These are phyloP conservation scores for Infundibulicybe gibba DNA, from an alignment of 768 basidiomycete species.

Conservation along the genomic window DNA sequence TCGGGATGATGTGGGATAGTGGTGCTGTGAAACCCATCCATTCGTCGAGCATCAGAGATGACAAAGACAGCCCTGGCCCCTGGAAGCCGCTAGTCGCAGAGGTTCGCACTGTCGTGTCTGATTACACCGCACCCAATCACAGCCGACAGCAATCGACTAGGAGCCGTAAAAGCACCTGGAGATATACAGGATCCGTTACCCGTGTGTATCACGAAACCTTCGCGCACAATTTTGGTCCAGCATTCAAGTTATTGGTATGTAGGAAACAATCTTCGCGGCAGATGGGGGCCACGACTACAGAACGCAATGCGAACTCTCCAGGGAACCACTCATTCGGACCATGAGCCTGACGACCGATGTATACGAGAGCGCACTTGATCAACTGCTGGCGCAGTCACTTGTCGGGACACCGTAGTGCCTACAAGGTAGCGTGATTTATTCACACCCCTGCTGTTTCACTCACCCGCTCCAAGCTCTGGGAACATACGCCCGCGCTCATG, in stretches of 20 bases:
- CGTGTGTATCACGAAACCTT: slow-evolving; percentile 13
- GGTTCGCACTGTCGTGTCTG: slow-evolving; percentile 19
- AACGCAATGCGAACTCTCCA: slow-evolving; percentile 35
- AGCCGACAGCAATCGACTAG: slow-evolving; percentile 64
- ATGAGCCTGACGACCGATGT: slow-evolving; percentile 37
- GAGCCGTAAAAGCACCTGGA: slow-evolving; percentile 48
- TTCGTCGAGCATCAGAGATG: slow-evolving; percentile 46
- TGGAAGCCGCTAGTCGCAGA: slow-evolving; percentile 47
- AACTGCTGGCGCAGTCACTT: slow-evolving; percentile 40
- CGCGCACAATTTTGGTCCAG: background rate
- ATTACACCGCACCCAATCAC: slow-evolving; percentile 5
- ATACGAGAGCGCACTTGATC: slow-evolving; percentile 24
- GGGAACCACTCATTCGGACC: slow-evolving; percentile 56
- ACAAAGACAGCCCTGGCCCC: slow-evolving; percentile 35
- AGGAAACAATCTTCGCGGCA: slow-evolving; percentile 47
- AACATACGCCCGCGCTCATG: slow-evolving; percentile 54
- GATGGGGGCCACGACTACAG: slow-evolving; percentile 50
- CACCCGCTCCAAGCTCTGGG: slow-evolving; percentile 49
- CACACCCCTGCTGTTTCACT: slow-evolving; percentile 14
- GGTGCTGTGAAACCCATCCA: slow-evolving; percentile 45
- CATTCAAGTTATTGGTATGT: slow-evolving; percentile 10
- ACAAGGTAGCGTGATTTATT: slow-evolving; percentile 30
- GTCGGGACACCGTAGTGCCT: slow-evolving; percentile 40
- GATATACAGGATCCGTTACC: slow-evolving; percentile 42
- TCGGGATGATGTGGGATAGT: slow-evolving; percentile 50